Evolutionary conservation across 768 basidiomycete species (phyloP).

Genomic region (Peribolospora kevripleyi): DNA sequence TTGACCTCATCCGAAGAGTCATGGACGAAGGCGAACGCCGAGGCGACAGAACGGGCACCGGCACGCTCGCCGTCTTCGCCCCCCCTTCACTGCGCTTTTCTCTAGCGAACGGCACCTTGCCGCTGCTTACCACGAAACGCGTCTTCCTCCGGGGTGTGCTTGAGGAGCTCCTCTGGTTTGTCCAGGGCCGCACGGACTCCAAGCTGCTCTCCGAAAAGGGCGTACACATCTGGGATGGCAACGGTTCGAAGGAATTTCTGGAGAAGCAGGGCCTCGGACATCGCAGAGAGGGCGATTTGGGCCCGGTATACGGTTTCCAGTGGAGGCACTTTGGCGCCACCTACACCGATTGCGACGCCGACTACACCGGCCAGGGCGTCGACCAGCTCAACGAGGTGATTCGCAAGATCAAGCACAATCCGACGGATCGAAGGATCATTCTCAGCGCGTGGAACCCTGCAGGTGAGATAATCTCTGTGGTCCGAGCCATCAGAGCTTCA

Average conservation of each 20-base stretch:
- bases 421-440: conserved; percentile 80
- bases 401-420: conserved; percentile 70
- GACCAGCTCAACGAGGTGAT: conserved; percentile 82
- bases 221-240: conserved; percentile 94
- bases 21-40: conserved; percentile 51
- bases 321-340: conserved; percentile 52
- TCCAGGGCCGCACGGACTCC: conserved; percentile 61
- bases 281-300: conserved; percentile 70
- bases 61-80: conserved; percentile 75
- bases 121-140: conserved; percentile 81
- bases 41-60: conserved; percentile 79
- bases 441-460: conserved; percentile 95
- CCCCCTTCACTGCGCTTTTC: conserved; percentile 77
- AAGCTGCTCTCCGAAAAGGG: conserved; percentile 49
- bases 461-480: conserved; percentile 30
- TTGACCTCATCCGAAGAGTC: conserved; percentile 51
- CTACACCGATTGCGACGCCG: conserved; percentile 28
- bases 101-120: conserved; percentile 37
- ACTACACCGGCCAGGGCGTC: conserved; percentile 62
- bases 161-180: conserved; percentile 88
- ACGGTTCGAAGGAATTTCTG: conserved; percentile 67
- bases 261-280: conserved; percentile 62
- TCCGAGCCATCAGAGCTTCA: not conserved
- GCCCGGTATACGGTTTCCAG: conserved; percentile 91
- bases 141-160: conserved; percentile 77